Evolutionary conservation across 345 rosid genomes (phyloP).

Genomic region (Heritiera littoralis): DNA sequence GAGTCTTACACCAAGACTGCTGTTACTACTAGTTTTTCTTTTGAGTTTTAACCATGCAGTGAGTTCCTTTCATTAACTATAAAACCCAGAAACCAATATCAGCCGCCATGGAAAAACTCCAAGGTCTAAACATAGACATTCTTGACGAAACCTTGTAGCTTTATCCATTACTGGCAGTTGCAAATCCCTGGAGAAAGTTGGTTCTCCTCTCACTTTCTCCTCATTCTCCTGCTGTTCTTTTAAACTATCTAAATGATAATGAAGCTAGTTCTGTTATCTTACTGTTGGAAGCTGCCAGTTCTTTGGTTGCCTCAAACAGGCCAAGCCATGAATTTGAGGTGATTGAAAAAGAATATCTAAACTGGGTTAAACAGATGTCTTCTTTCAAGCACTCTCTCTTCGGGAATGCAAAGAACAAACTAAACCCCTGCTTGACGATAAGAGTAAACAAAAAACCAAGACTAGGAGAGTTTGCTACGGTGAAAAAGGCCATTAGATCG

Average conservation of each 20-base stretch:
- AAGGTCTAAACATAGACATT: not conserved
- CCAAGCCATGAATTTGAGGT: conserved; percentile 21
- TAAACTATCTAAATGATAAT: conserved; percentile 11
- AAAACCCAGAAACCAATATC: not conserved
- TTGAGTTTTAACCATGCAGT: not conserved
- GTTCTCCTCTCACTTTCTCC: not conserved
- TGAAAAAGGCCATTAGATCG: conserved; percentile 85
- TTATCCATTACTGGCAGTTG: not conserved
- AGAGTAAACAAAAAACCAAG: conserved; percentile 60
- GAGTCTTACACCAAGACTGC: no score
- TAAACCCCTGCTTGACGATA: conserved; percentile 66
- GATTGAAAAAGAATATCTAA: conserved; percentile 32
- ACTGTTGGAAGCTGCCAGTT: conserved; percentile 27
- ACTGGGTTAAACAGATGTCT: conserved; percentile 47
- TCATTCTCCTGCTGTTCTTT: not conserved
- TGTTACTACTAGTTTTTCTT: no score
- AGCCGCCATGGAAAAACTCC: not conserved
- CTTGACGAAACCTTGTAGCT: not conserved
- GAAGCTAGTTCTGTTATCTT: conserved; percentile 32
- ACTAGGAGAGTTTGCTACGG: conserved; percentile 69
- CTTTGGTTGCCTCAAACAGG: conserved; percentile 13
- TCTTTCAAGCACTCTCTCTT: conserved; percentile 57
- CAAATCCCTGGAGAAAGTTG: not conserved
- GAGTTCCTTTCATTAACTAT: not conserved
- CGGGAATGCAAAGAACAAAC: conserved; percentile 65